Conservation (phyloP, 495 filamentous ascomycete genomes). For the Bacidia gigantensis region DNA sequence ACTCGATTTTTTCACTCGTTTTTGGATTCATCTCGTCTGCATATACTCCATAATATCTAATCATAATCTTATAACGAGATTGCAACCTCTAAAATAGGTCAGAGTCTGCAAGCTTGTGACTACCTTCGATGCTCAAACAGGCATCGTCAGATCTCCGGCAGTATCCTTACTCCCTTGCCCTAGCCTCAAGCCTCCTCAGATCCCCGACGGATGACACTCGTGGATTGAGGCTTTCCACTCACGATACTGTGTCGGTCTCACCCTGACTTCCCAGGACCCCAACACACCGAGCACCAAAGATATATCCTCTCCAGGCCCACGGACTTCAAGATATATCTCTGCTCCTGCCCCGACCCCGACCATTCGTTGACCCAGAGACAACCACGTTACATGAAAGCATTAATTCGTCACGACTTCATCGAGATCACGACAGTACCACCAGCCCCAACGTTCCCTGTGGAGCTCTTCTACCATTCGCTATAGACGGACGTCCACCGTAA, state of each 20-base stretch:
- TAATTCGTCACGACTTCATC: neutral
- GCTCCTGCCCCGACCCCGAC: neutral
- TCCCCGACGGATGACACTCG: neutral
- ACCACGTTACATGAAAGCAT: neutral
- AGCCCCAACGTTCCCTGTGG: too few relatives aligned
- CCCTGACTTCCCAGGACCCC: neutral
- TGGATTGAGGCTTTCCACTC: neutral
- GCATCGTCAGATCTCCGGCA: conserved; percentile 8
- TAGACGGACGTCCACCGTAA: too few relatives aligned
- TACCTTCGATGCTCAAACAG: neutral
- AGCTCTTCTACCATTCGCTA: too few relatives aligned
- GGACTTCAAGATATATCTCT: neutral
- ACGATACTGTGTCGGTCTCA: neutral
- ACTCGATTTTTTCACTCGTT: neutral
- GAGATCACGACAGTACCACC: neutral
- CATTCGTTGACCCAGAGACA: neutral
- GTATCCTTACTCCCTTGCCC: conserved; percentile 10
- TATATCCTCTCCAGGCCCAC: neutral
- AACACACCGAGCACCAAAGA: neutral
- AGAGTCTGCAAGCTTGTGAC: neutral
- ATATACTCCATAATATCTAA: neutral
- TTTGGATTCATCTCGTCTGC: neutral
- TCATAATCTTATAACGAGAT: conserved; percentile 6
- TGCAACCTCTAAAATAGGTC: conserved; percentile 8
- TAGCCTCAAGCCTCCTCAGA: neutral